Evolutionary conservation across 371 early-diverging fungal genomes (phyloP).

Genomic region (Dichotomocladium elegans): DNA sequence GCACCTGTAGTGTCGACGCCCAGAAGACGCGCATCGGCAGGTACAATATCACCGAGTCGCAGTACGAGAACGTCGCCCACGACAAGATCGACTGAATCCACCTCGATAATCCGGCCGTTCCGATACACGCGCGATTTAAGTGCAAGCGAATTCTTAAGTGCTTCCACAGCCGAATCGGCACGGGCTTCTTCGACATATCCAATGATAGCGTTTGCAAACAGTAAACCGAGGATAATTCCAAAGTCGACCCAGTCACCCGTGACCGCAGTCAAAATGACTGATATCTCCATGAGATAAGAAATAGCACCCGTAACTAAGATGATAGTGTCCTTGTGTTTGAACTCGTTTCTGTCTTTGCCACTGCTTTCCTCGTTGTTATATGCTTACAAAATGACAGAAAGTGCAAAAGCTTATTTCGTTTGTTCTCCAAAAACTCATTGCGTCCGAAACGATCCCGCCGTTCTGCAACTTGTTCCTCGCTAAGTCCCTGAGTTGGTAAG

Average conservation of each 20-base stretch:
- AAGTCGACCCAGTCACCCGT: slow-evolving; percentile 81
- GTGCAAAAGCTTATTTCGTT: slow-evolving; percentile 80
- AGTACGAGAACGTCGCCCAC: slow-evolving; percentile 90
- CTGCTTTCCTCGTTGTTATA: background rate
- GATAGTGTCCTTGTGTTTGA: background rate
- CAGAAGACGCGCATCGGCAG: slow-evolving; percentile 88
- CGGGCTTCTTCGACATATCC: slow-evolving; percentile 88
- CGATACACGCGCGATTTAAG: slow-evolving; percentile 79
- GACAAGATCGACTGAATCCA: slow-evolving; percentile 75
- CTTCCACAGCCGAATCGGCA: slow-evolving; percentile 89
- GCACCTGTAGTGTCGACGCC: slow-evolving; percentile 84
- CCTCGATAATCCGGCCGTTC: slow-evolving; percentile 73
- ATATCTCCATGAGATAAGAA: slow-evolving; percentile 82
- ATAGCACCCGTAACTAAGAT: slow-evolving; percentile 75
- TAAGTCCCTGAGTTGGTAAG: slow-evolving; percentile 62
- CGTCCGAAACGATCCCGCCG: slow-evolving; percentile 65
- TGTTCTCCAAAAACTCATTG: slow-evolving; percentile 78
- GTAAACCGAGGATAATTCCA: slow-evolving; percentile 78
- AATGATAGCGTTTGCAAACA: slow-evolving; percentile 86
- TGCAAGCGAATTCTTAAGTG: slow-evolving; percentile 82
- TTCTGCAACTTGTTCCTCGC: slow-evolving; percentile 51
- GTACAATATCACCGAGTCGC: slow-evolving; percentile 91
- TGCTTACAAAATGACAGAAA: slow-evolving; percentile 78
- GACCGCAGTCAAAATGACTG: slow-evolving; percentile 67
- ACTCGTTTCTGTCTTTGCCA: background rate